Conservation (phyloP, 1,284 basidiomycete species). For the Pisolithus thermaeus region DNA sequence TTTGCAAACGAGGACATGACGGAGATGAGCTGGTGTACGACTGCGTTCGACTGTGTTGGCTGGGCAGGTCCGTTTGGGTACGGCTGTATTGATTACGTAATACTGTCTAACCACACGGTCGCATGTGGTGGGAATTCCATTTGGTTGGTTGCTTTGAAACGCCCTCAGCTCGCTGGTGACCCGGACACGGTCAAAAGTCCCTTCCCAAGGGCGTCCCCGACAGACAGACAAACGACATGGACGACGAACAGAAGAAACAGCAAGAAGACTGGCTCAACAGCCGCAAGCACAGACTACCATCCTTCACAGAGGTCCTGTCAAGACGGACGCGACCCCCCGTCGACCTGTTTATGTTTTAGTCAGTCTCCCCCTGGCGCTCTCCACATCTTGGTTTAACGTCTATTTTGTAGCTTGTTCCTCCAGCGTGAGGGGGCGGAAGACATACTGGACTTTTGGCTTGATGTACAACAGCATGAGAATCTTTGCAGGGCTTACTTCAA, state of each 20-base stretch:
- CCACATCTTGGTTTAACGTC: slow-evolving; percentile 10
- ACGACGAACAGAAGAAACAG: slow-evolving; percentile 51
- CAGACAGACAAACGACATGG: slow-evolving; percentile 30
- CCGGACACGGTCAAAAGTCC: slow-evolving; percentile 3
- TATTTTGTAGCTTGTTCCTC: slow-evolving; percentile 63
- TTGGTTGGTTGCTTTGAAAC: slow-evolving; percentile 13
- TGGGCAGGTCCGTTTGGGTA: not conserved
- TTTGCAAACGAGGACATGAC: slow-evolving; percentile 60
- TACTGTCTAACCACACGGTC: slow-evolving; percentile 6
- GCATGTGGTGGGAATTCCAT: slow-evolving; percentile 11
- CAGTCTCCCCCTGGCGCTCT: slow-evolving; percentile 8
- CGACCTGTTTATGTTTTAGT: slow-evolving; percentile 99
- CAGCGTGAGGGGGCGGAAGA: slow-evolving; percentile 94
- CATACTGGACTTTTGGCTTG: slow-evolving; percentile 97
- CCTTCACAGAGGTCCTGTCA: slow-evolving; percentile 82
- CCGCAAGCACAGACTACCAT: slow-evolving; percentile 67
- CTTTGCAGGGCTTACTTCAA: slow-evolving; percentile 98
- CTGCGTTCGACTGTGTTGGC: not conserved
- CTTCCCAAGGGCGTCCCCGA: not conserved
- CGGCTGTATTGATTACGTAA: slow-evolving; percentile 20
- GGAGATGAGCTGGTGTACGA: slow-evolving; percentile 19
- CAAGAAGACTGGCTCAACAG: slow-evolving; percentile 65
- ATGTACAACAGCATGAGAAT: slow-evolving; percentile 98
- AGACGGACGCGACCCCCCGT: slow-evolving; percentile 89
- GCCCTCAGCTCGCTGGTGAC: slow-evolving; percentile 11